These are phyloP conservation scores for Keqinozyma sinolaborantium DNA, from an alignment of 1,139 yeast species.

Conservation along the genomic window DNA sequence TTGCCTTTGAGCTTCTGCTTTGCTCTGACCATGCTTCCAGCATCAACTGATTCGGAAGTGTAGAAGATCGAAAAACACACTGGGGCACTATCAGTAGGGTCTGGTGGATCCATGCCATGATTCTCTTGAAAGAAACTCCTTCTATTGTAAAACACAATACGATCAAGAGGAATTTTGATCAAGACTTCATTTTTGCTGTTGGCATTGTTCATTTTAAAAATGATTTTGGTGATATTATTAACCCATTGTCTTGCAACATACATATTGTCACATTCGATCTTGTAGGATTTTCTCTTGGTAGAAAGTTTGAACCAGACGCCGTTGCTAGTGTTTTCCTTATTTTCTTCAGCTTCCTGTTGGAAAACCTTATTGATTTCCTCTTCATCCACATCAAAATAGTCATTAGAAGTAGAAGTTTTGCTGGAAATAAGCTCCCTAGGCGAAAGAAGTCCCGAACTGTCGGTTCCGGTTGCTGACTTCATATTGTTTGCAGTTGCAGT, in stretches of 20 bases:
- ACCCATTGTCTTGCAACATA: constrained; percentile 81
- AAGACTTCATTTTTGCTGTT: constrained; percentile 72
- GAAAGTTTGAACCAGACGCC: constrained; percentile 53
- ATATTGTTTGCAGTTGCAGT: constrained; percentile 6
- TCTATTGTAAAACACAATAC: constrained; percentile 59
- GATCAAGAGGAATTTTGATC: constrained; percentile 70
- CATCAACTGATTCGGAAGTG: background rate
- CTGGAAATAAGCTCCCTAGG: constrained; percentile 6
- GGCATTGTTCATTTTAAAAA: constrained; percentile 59
- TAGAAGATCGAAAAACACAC: constrained; percentile 5
- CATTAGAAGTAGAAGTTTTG: constrained; percentile 10
- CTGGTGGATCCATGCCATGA: constrained; percentile 9
- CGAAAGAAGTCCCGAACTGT: constrained; percentile 10
- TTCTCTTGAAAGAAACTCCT: constrained; percentile 14
- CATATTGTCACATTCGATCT: constrained; percentile 69
- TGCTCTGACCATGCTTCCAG: background rate
- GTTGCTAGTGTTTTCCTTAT: constrained; percentile 21
- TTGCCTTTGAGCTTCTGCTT: constrained; percentile 1
- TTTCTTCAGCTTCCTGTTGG: constrained; percentile 26
- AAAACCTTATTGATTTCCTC: constrained; percentile 22
- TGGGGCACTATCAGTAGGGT: constrained; percentile 6
- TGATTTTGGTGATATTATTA: constrained; percentile 66
- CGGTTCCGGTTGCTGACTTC: constrained; percentile 9
- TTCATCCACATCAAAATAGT: constrained; percentile 19
- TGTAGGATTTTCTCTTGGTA: constrained; percentile 58